Base-by-base conservation (phyloP, 1,139 yeast genomes). In the Suhomyces bolitotheri region DNA sequence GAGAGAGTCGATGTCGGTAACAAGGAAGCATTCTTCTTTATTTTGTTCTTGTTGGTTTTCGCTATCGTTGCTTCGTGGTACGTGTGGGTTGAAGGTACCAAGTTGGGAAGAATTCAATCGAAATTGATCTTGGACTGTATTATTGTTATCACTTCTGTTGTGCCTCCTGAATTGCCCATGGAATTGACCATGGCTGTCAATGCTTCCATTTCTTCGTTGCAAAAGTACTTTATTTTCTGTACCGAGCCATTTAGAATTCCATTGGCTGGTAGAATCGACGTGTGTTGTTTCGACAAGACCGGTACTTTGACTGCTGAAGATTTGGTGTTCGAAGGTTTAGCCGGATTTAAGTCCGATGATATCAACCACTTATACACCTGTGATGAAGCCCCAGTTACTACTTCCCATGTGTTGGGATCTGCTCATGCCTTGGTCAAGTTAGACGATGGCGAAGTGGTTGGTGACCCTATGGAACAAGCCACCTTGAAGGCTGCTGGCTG, bases 241-340 rank as follows among this genome's bases (percentile, higher is more conserved):
- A 94, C 98, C 33, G 99, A 92, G 63, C 99, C 99, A 10, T 92
- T 92, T 69, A 79, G 99, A 67, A 90, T 92, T 47, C 98, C 99
- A 33, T 79, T 85, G 58, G 98, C 97, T 40, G 99, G 99, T 51
- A 82, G 98, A 68, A 81, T 94, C 44, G 99, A 92, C 62, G 96
- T 92, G 40, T 92, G 98, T 68, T 92, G 98, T 71, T 92, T 92
- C 56, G 99, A 92, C 63, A 92, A 92, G 60, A 92, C 99, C 33
- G 99, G 99, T 63, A 92, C 99, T 40, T 76, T 92, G 54, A 92
- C 99, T 30, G 97, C 95, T 41, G 99, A 92, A 64, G 97, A 92
- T 58, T 74, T 92, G 50, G 94, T 85, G 14, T 94, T 92, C 56
- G 97, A 92, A 69, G 98, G 99, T 51, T 73, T 92, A 50, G 97